phyloP scores from a whole-genome alignment of 2,329 filamentous ascomycete genomes.

The Botryosphaeria dothidea region DNA sequence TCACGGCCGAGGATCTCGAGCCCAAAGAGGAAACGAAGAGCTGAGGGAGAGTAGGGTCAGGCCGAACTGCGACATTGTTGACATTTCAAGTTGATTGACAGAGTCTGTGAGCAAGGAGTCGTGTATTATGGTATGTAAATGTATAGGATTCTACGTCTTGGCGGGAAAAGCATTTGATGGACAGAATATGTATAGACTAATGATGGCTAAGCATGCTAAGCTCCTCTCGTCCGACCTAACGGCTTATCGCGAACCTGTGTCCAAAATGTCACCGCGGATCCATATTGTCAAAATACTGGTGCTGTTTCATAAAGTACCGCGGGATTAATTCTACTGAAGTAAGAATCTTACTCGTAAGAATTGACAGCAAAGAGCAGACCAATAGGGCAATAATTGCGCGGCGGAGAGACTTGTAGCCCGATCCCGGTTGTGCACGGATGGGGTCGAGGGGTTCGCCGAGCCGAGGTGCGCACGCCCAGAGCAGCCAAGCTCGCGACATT shows the following conservation, averaged over 20 bases:
- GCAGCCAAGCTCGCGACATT: neutral
- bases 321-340: too few relatives aligned
- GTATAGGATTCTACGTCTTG: neutral
- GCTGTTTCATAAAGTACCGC: too few relatives aligned
- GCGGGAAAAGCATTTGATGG: neutral
- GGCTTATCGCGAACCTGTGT: too few relatives aligned
- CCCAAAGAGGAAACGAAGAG: neutral
- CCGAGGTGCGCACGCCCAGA: conserved; percentile 1
- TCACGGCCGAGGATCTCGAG: neutral
- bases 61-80: neutral
- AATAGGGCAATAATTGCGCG: neutral
- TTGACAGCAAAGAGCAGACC: too few relatives aligned
- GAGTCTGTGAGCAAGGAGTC: neutral
- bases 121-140: neutral
- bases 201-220: neutral
- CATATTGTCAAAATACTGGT: too few relatives aligned
- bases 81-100: neutral
- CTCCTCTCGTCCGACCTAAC: neutral
- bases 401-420: neutral
- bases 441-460: neutral
- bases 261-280: too few relatives aligned
- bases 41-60: neutral
- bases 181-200: neutral
- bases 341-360: too few relatives aligned
- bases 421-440: neutral